Evolutionary conservation across 768 basidiomycete species (phyloP), one percentile per base, ranked within the genome.

Genomic region (Neoboletus brunneissimus): DNA sequence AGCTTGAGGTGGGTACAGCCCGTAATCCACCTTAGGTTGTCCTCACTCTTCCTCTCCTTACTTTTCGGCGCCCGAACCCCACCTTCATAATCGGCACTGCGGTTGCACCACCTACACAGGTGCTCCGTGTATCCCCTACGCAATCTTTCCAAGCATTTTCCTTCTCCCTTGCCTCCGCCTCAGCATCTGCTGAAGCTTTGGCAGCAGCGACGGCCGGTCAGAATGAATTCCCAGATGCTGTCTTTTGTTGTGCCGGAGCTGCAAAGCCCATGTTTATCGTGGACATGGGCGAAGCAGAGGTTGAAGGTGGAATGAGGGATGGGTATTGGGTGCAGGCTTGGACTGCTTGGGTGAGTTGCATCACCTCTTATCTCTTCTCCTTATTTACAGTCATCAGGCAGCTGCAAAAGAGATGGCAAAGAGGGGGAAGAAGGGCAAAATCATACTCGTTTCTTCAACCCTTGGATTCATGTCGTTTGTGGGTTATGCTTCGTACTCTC

Each of bases 211-310:
- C 82, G 48, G 73, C 69, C 2, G 74, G 79, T 0, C 80, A 84
- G 61, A 85, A 86, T 0, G 69, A 75, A 34, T 79, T 79, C 3
- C 93, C 94, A 3, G 90, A 94, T 52, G 85, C 86, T 1, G 71
- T 91, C 25, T 88, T 95, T 67, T 72, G 85, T 10, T 94, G 92
- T 61, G 94, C 94, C 0, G 94, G 94, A 13, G 77, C 75, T 40
- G 67, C 86, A 1, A 78, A 76, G 25, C 94, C 94, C 0, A 81
- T 80, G 59, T 90, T 87, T 71, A 87, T 91, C 62, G 72, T 92
- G 23, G 91, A 94, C 46, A 77, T 83, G 76, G 73, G 73, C 0
- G 83, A 86, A 55, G 77, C 77, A 43, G 80, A 85, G 31, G 62
- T 95, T 51, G 72, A 74, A 48, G 56, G 73, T n/a, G 81, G 81